Percentiles rank a stretch among this genome's conserved stretches.
These are phyloP conservation scores for Phytophthora pini DNA, from an alignment of 352 stramenopile genomes.

Conservation along the genomic window DNA sequence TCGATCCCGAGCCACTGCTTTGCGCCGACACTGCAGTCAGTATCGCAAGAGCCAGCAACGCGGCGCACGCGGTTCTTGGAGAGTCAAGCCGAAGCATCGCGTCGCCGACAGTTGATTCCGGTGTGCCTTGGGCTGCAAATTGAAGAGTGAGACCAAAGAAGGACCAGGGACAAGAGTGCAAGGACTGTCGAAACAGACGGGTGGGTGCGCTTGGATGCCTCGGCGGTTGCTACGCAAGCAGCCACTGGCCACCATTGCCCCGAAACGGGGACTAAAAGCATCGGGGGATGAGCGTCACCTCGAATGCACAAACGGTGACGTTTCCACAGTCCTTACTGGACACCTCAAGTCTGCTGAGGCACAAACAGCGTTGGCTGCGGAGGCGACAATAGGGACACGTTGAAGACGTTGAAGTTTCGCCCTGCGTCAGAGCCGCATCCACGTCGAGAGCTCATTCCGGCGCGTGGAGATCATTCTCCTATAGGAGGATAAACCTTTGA, in stretches of 20 bases:
- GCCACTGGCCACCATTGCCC: not conserved
- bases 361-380: not conserved
- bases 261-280: constrained; percentile 3
- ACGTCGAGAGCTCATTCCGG: not conserved
- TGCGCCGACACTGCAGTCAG: constrained; percentile 46
- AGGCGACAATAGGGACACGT: not conserved
- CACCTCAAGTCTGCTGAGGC: no score
- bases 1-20: constrained; percentile 27
- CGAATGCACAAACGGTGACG: constrained; percentile 14
- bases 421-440: not conserved
- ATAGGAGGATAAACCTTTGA: not conserved
- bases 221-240: not conserved
- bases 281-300: constrained; percentile 3
- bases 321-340: not conserved
- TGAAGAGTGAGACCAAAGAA: constrained; percentile 17
- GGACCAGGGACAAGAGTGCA: not conserved
- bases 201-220: no score
- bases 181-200: constrained; percentile 1
- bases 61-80: constrained; percentile 5
- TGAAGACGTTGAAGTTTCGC: constrained; percentile 4
- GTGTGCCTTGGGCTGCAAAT: constrained; percentile 16
- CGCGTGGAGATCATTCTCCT: not conserved
- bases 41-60: constrained; percentile 5
- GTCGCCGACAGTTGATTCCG: not conserved
- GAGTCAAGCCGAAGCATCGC: constrained; percentile 1